Evolutionary conservation across 192 early-diverging fungal genomes (phyloP).

Genomic region (Cetraspora pellucida): DNA sequence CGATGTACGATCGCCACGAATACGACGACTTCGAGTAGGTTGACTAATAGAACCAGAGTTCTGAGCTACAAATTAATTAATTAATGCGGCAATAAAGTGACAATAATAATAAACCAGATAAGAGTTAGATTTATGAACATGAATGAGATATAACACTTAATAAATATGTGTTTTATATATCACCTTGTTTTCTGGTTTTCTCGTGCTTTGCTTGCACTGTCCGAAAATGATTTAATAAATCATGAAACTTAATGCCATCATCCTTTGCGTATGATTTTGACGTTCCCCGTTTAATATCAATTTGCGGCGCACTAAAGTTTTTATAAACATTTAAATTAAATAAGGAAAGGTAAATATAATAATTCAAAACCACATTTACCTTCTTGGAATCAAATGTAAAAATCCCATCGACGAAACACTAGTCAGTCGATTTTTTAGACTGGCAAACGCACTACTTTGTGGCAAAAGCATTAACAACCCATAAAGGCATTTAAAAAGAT

Average conservation of each 20-base stretch:
- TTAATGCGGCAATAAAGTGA: too few species aligned
- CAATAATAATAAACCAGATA: too few species aligned
- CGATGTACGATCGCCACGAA: too few species aligned
- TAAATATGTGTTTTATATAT: neutral
- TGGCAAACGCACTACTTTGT: conserved; percentile 95
- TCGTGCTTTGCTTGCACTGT: conserved; percentile 76
- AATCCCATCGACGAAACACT: conserved; percentile 76
- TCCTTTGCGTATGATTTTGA: neutral
- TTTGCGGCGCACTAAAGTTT: conserved; percentile 38
- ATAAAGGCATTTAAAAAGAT: conserved; percentile 90
- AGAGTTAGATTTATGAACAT: neutral
- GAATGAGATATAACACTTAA: neutral
- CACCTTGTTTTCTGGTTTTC: conserved; percentile 58
- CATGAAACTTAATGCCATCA: conserved; percentile 63
- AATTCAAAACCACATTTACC: conserved; percentile 41
- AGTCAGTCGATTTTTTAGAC: conserved; percentile 89
- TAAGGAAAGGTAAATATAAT: neutral
- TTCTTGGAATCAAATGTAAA: conserved; percentile 61
- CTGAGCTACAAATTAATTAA: neutral
- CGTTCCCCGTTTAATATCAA: conserved; percentile 35
- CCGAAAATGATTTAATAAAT: conserved; percentile 74
- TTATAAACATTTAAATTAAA: conserved; percentile 2
- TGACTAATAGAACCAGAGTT: neutral
- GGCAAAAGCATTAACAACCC: conserved; percentile 97
- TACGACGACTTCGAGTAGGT: too few species aligned